Base-by-base conservation (phyloP, 31 red algal genomes). In the Bonnemaisonia californica region DNA sequence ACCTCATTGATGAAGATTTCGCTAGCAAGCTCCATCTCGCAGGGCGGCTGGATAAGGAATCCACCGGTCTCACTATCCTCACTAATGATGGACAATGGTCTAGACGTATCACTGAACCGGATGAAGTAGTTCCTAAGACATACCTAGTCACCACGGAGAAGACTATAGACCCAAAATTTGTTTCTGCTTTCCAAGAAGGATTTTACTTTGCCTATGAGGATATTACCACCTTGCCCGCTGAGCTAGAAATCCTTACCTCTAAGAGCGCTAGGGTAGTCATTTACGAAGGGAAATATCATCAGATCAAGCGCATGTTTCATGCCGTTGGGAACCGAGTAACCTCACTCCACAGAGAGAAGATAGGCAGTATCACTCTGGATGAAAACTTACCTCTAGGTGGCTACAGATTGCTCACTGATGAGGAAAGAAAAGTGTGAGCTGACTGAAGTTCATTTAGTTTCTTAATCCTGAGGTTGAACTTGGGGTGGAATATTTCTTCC, bases 31-130 rank as follows among this genome's bases (percentile, higher is more conserved):
- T 74, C 11, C 69, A 74, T 27, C 9, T 74, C 73, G 81, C 77
- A 28, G 81, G 81, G 7, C 81, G 81, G 28, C 74, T 85, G 24
- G 81, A 85, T 47, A 79, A 81, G 23, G 81, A 79, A n/a, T 59
- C 81, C 32, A 85, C 81, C 75, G 81, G 81, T 22, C 26, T 85
- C 12, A 12, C 56, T 12, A 54, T 85, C 22, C 81, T 85, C 7
- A 85, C 81, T 34, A 59, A 85, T 41, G 81, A 85, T 34, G 51
- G 81, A 13, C 76, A 48, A 21, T 57, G 42, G 34, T 57, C 75
- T 31, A 61, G 56, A 48, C 29, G 27, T 12, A 74, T 85, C 27
- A 77, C 77, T 4, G 30, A 54, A 7, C 74, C 40, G 37, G 42
- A 81, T 7, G 34, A 36, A n/a, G 30, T 21, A 24, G 27, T 77